Percentiles rank a stretch among this genome's conserved stretches.
Evolutionary conservation across 2,329 filamentous ascomycete species (phyloP).

Genomic region (Pezicula radicicola): DNA sequence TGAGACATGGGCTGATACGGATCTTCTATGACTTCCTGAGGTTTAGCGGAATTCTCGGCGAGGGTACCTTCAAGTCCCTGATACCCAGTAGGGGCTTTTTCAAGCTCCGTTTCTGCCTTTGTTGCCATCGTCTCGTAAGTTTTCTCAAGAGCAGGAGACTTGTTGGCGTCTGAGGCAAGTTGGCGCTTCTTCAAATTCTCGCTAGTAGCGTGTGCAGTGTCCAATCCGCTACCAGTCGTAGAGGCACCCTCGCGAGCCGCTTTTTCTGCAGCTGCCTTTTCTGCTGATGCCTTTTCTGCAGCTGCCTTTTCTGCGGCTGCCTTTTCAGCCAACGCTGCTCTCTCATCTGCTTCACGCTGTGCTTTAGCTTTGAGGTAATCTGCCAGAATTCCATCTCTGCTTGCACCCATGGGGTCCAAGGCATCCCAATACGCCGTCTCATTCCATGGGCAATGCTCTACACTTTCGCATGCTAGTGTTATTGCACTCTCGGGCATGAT

Average conservation of each 20-base stretch:
- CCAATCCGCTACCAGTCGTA: too few relatives aligned
- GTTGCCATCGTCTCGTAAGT: constrained; percentile 5
- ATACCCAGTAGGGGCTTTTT: constrained; percentile 11
- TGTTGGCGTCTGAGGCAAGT: not conserved
- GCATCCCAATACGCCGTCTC: constrained; percentile 22
- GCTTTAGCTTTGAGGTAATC: constrained; percentile 36
- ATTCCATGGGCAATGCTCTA: constrained; percentile 26
- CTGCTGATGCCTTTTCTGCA: too few relatives aligned
- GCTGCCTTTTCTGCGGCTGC: not conserved
- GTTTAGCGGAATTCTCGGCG: constrained; percentile 3
- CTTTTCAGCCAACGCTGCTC: constrained; percentile 2
- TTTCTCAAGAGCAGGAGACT: not conserved
- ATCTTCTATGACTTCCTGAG: constrained; percentile 9
- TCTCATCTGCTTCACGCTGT: constrained; percentile 33
- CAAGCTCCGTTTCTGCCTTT: constrained; percentile 17
- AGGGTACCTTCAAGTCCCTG: not conserved
- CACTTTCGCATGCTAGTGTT: constrained; percentile 43
- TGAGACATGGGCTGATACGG: constrained; percentile 39
- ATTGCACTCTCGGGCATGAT: constrained; percentile 61
- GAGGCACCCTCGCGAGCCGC: too few relatives aligned
- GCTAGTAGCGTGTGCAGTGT: too few relatives aligned
- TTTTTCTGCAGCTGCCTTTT: too few relatives aligned
- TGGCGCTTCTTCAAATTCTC: not conserved
- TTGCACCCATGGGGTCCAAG: constrained; percentile 35
- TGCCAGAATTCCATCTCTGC: constrained; percentile 39